Evolutionary conservation across 257 asterid species (phyloP).

Genomic region (Solanum raphanifolium): DNA sequence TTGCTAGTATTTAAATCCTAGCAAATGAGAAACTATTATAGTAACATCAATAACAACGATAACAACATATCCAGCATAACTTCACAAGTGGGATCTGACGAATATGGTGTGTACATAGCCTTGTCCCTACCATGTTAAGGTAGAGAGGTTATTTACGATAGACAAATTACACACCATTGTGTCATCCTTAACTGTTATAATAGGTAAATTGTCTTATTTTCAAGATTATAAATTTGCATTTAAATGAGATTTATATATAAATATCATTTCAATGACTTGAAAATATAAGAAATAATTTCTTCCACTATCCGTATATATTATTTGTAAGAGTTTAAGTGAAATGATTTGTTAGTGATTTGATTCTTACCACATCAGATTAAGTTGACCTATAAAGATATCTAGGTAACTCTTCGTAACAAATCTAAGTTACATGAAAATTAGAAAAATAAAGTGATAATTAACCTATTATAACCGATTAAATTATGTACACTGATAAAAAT

Average conservation of each 20-base stretch:
- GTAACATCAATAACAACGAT: background rate
- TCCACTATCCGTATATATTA: background rate
- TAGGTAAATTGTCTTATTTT: background rate
- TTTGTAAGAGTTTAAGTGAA: background rate
- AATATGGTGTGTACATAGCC: rapidly evolving
- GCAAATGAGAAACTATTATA: background rate
- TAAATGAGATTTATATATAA: background rate
- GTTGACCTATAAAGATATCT: background rate
- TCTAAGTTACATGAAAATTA: background rate
- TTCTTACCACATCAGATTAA: background rate
- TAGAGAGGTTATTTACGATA: background rate
- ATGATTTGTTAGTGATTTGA: background rate
- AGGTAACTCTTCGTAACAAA: background rate
- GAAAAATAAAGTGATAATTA: background rate
- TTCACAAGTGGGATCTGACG: background rate
- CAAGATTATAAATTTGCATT: background rate
- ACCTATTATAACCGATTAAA: background rate
- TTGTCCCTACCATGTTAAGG: background rate
- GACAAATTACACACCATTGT: background rate
- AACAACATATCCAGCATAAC: no score
- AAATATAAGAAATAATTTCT: no score
- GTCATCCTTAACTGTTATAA: background rate
- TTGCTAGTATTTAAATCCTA: constrained; percentile 42
- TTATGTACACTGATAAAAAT: background rate
- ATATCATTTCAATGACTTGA: no score